A percentile compares a stretch with the other conserved stretches of the same genome.
Evolutionary conservation across 495 filamentous ascomycete species (phyloP).

Genomic region (Daldinia caldariorum): DNA sequence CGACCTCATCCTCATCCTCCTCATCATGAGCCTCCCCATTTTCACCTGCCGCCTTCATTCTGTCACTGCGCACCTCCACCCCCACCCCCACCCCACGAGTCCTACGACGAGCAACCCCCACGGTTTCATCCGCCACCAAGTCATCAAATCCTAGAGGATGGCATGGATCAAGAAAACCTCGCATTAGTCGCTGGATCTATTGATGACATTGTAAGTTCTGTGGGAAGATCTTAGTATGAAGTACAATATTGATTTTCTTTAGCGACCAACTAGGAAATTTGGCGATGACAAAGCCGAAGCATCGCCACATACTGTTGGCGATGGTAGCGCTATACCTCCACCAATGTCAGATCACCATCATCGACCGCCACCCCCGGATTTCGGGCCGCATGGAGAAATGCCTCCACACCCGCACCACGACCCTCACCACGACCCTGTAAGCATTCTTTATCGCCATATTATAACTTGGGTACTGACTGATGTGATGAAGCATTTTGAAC

Average conservation of each 20-base stretch:
- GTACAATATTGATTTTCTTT: conserved; percentile 10
- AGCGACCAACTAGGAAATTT: conserved; percentile 18
- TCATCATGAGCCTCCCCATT: conserved; percentile 32
- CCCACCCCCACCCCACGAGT: conserved; percentile 7
- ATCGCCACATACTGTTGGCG: conserved; percentile 11
- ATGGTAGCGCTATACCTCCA: conserved; percentile 12
- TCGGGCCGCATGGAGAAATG: conserved; percentile 7
- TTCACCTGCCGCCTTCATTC: conserved; percentile 38
- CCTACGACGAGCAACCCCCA: conserved; percentile 12
- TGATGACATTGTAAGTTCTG: conserved; percentile 27
- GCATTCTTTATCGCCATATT: neutral
- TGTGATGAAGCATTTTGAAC: conserved; percentile 20
- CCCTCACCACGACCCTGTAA: conserved; percentile 28
- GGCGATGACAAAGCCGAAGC: conserved; percentile 13
- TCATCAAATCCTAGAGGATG: conserved; percentile 1
- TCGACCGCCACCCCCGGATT: conserved; percentile 11
- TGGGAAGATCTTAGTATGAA: neutral
- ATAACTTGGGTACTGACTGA: conserved; percentile 6
- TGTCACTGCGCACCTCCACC: conserved; percentile 38
- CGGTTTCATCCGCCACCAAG: conserved; percentile 9
- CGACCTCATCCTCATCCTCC: conserved; percentile 15
- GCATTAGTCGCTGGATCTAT: neutral
- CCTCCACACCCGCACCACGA: conserved; percentile 14
- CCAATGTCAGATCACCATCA: conserved; percentile 5
- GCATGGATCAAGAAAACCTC: conserved; percentile 4